Evolutionary conservation across 345 rosid species (phyloP).

Genomic region (Schrenkiella parvula): DNA sequence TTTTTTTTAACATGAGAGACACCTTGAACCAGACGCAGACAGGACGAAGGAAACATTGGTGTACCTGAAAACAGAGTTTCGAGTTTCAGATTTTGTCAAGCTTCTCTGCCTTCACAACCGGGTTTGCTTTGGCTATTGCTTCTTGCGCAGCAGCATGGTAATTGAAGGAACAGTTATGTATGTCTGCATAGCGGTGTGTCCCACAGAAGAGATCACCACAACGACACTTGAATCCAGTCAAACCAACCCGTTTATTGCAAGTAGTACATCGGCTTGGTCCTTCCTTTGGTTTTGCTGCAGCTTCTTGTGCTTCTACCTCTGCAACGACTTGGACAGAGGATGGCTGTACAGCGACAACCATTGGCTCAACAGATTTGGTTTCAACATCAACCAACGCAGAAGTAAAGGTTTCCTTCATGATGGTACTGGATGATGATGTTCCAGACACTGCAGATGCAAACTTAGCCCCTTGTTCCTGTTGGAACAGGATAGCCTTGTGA

Average conservation of each 20-base stretch:
- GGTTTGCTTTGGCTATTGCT: slow-evolving; percentile 87
- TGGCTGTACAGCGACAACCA: slow-evolving; percentile 39
- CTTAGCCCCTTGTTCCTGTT: slow-evolving; percentile 69
- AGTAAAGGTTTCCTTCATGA: slow-evolving; percentile 41
- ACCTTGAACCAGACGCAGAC: slow-evolving; percentile 29
- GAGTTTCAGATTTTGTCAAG: slow-evolving; percentile 67
- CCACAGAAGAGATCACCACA: slow-evolving; percentile 78
- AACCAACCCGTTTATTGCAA: slow-evolving; percentile 78
- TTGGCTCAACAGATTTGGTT: slow-evolving; percentile 39
- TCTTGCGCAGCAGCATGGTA: slow-evolving; percentile 74
- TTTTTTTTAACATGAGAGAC: slow-evolving; percentile 20
- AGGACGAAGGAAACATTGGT: slow-evolving; percentile 8
- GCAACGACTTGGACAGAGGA: slow-evolving; percentile 32
- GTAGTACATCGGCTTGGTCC: slow-evolving; percentile 75
- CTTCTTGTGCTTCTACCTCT: slow-evolving; percentile 32
- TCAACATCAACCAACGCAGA: slow-evolving; percentile 43
- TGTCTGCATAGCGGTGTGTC: slow-evolving; percentile 81
- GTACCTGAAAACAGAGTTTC: slow-evolving; percentile 10
- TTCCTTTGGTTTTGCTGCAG: slow-evolving; percentile 49
- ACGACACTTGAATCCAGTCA: slow-evolving; percentile 79
- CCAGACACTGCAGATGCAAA: slow-evolving; percentile 68
- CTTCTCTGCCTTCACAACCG: slow-evolving; percentile 86
- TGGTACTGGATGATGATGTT: slow-evolving; percentile 47
- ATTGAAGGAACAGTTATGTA: slow-evolving; percentile 74
- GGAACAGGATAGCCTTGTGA: slow-evolving; percentile 68